Conservation (phyloP, 352 stramenopile genomes). For the Pythium guiyangense region DNA sequence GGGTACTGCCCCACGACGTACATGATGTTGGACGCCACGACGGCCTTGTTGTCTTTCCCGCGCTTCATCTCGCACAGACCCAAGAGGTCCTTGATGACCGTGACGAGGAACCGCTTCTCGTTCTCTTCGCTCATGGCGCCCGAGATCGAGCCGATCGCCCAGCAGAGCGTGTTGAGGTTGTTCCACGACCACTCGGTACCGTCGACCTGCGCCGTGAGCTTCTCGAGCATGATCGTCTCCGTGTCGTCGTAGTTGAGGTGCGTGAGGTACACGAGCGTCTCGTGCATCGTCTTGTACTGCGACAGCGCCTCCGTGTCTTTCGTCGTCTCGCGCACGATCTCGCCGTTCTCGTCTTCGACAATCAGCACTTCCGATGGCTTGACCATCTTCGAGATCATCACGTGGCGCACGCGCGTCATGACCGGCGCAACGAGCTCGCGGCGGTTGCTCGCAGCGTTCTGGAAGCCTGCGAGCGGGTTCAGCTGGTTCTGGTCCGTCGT, state of each 20-base stretch:
- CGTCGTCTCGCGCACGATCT: slow-evolving; percentile 95
- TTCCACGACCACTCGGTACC: slow-evolving; percentile 93
- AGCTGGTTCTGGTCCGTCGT: slow-evolving; percentile 83
- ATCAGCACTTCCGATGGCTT: slow-evolving; percentile 99
- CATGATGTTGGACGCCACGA: slow-evolving; percentile 99
- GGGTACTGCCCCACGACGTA: slow-evolving; percentile 99
- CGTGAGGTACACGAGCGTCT: slow-evolving; percentile 99
- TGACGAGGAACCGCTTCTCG: slow-evolving; percentile 99
- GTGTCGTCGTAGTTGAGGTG: slow-evolving; percentile 99
- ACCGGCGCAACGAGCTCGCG: slow-evolving; percentile 79
- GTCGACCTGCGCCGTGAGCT: slow-evolving; percentile 92
- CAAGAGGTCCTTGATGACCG: slow-evolving; percentile 99
- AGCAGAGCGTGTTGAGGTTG: slow-evolving; percentile 99
- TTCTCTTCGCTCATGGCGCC: slow-evolving; percentile 99
- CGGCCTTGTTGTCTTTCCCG: slow-evolving; percentile 99
- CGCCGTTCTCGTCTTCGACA: slow-evolving; percentile 99
- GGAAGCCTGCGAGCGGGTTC: slow-evolving; percentile 53
- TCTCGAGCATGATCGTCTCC: slow-evolving; percentile 99
- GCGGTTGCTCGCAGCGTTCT: slow-evolving; percentile 44
- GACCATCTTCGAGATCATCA: slow-evolving; percentile 99
- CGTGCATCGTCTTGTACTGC: slow-evolving; percentile 99
- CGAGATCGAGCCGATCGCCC: slow-evolving; percentile 98
- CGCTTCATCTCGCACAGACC: slow-evolving; percentile 97
- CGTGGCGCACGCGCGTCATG: slow-evolving; percentile 93
- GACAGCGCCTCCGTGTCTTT: slow-evolving; percentile 99